Conservation (phyloP, 169 alveolate species). For the Eimeria maxima region DNA sequence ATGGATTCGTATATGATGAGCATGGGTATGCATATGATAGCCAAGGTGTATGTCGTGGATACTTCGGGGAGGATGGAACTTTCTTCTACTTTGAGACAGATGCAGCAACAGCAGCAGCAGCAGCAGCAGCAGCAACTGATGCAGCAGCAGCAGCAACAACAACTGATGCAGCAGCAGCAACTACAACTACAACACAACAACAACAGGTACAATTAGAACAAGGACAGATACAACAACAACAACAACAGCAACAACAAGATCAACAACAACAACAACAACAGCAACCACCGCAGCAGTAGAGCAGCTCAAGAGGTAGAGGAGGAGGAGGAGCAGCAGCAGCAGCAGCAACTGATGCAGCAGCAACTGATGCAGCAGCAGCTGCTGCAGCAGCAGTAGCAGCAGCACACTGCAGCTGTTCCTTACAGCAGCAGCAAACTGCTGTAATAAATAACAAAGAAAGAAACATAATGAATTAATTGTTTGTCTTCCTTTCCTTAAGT, state of each 20-base stretch:
- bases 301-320: too few relatives aligned
- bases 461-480: too few relatives aligned
- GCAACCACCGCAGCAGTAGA: too few relatives aligned
- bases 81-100: conserved; percentile 33
- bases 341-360: background rate
- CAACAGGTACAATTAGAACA: too few relatives aligned
- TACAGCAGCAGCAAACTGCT: too few relatives aligned
- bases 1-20: conserved; percentile 54
- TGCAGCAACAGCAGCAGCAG: background rate
- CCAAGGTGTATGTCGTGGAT: conserved; percentile 58
- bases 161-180: conserved; percentile 2
- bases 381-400: background rate
- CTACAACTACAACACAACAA: background rate
- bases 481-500: background rate
- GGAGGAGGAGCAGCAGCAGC: too few relatives aligned
- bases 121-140: background rate
- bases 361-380: background rate
- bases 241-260: background rate
- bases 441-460: too few relatives aligned
- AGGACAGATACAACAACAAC: background rate
- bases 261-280: conserved; percentile 5
- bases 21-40: conserved; percentile 71
- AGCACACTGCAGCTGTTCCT: too few relatives aligned
- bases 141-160: conserved; percentile 28
- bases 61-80: conserved; percentile 38